phyloP scores from a whole-genome alignment of 2,329 filamentous ascomycete genomes.

The Ascochyta clinopodiicola region DNA sequence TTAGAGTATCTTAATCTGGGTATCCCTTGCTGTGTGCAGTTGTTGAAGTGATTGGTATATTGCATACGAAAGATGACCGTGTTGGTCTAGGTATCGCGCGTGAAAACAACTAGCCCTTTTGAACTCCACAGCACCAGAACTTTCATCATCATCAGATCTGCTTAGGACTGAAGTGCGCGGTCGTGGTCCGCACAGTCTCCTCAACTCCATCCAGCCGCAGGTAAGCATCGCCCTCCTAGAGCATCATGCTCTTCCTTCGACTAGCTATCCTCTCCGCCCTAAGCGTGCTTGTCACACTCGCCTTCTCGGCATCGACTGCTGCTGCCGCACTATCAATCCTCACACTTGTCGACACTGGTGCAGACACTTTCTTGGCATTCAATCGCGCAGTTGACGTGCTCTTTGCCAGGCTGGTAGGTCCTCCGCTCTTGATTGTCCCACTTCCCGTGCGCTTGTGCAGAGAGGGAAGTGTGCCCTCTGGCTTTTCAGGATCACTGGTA shows the following conservation, averaged over 20 bases:
- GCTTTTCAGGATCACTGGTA: slow-evolving; percentile 18
- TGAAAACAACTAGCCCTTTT: background rate
- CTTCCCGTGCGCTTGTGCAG: slow-evolving; percentile 39
- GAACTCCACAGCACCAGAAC: background rate
- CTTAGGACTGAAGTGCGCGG: background rate
- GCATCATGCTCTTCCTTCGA: slow-evolving; percentile 53
- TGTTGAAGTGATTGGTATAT: slow-evolving; percentile 4
- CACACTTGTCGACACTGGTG: slow-evolving; percentile 3
- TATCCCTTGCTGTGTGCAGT: background rate
- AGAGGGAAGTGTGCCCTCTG: slow-evolving; percentile 26
- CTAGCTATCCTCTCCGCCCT: slow-evolving; percentile 48
- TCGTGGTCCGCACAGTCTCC: background rate
- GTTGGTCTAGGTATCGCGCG: slow-evolving; percentile 11
- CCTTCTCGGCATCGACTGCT: slow-evolving; percentile 10
- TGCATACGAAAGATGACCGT: slow-evolving; percentile 6
- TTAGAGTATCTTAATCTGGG: background rate
- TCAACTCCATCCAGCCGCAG: background rate
- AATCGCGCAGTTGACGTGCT: slow-evolving; percentile 24
- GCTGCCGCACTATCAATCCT: slow-evolving; percentile 13
- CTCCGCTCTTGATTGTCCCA: slow-evolving; percentile 25
- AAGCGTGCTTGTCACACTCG: slow-evolving; percentile 27
- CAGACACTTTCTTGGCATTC: slow-evolving; percentile 18
- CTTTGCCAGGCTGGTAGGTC: slow-evolving; percentile 23
- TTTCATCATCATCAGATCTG: background rate
- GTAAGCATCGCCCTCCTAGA: slow-evolving; percentile 33